Evolutionary conservation across 129 eudicot genomes (phyloP).

Genomic region (Daucus carota): DNA sequence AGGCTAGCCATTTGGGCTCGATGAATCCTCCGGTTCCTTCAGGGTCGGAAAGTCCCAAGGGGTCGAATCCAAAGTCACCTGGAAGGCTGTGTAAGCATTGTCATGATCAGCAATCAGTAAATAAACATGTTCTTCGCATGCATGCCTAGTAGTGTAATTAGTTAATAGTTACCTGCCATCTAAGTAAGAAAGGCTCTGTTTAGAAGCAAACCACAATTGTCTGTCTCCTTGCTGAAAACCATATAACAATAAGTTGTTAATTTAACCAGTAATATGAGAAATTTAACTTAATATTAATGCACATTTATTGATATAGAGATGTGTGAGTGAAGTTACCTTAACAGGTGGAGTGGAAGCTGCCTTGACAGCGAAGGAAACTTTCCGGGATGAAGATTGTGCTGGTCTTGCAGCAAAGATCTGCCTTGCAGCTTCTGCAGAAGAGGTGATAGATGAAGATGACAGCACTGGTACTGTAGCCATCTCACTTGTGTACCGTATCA

Average conservation of each 20-base stretch:
- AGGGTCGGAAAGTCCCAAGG: constrained; percentile 94
- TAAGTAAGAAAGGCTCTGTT: constrained; percentile 90
- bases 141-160: no score
- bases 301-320: neutral
- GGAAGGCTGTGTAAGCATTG: constrained; percentile 52
- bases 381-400: constrained; percentile 37
- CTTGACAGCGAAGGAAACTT: constrained; percentile 62
- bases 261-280: no score
- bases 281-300: no score
- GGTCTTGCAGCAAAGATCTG: constrained; percentile 60
- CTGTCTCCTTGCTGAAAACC: constrained; percentile 84
- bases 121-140: neutral
- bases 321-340: constrained; percentile 40
- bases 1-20: constrained; percentile 94
- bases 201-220: constrained; percentile 90
- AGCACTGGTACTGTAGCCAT: constrained; percentile 89
- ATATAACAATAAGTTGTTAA: no score
- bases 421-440: constrained; percentile 67
- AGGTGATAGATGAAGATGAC: constrained; percentile 81
- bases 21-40: constrained; percentile 98
- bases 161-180: constrained; percentile 91
- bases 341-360: constrained; percentile 94
- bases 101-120: neutral
- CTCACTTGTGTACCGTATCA: constrained; percentile 6
- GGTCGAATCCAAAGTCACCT: constrained; percentile 97